Evolutionary conservation across 2,329 filamentous ascomycete genomes (phyloP), one percentile per base, ranked within the genome.

Genomic region (Dactylellina sp.): DNA sequence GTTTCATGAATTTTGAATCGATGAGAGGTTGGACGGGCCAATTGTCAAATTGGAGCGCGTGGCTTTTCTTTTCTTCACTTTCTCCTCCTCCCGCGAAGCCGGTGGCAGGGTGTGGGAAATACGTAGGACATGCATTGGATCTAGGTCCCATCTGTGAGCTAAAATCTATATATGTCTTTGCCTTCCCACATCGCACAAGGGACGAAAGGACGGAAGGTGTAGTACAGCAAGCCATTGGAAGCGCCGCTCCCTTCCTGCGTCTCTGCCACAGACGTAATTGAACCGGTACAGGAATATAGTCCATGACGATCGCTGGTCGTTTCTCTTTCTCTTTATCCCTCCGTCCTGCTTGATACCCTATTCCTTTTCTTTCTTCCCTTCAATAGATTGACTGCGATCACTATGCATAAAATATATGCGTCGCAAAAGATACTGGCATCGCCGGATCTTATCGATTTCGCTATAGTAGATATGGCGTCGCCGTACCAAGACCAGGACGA

Each of bases 391-490:
- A 25, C 28, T 24, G n/a, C n/a, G 14, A 42, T 14, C 39, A 42
- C 39, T 3, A n/a, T 42, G 39, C 39, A 18, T 32, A 42, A 18
- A 40, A 40, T 55, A 28, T 55, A 39, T 22, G 18, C 32, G 16
- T 55, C 50, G 22, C 50, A 39, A n/a, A 55, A 55, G 35, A 55
- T 55, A 12, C 50, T 55, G 50, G 50, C 50, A 16, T 55, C 50
- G 32, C 50, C 50, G 28, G 50, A 55, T 40, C 35, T 55, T 14
- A 39, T 39, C 4, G 35, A 55, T 20, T 14, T 55, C 25, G 50
- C 37, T 12, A 28, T 12, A 28, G 22, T 14, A 37, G 28, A 32
- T 55, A 14, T 5, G 32, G 6, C 12, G 37, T 39, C 50, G 50
- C 37, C 32, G 20, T n/a, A 32, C 37, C 9, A 12, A 55, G 7